Percentiles rank a stretch among this genome's conserved stretches.
Evolutionary conservation across 2,329 filamentous ascomycete genomes (phyloP).

Genomic region (Knufia petricola): DNA sequence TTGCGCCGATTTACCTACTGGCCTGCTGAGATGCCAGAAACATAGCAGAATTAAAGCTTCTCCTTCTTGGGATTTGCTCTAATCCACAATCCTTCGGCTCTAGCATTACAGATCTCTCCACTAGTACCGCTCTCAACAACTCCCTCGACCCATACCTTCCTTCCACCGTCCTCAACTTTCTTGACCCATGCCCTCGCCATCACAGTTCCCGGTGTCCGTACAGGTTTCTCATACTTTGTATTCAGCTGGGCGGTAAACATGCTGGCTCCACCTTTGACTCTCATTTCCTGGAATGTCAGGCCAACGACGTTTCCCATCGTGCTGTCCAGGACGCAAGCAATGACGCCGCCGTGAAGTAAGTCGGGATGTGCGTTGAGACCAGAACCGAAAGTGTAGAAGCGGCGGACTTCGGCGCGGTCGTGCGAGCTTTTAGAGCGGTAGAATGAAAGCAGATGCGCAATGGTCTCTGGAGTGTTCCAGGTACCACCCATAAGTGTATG

Average conservation of each 20-base stretch:
- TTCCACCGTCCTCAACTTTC: constrained; percentile 28
- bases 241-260: constrained; percentile 33
- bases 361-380: constrained; percentile 24
- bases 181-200: constrained; percentile 28
- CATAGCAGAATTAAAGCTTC: too few species aligned
- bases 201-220: constrained; percentile 29
- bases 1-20: too few species aligned
- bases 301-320: constrained; percentile 18
- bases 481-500: constrained; percentile 19
- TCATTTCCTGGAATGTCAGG: constrained; percentile 1
- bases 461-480: constrained; percentile 18
- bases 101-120: constrained; percentile 27
- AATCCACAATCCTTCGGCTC: constrained; percentile 36
- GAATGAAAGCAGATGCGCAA: constrained; percentile 14
- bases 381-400: constrained; percentile 24
- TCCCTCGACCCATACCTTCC: constrained; percentile 34
- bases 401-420: constrained; percentile 18
- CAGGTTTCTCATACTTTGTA: constrained; percentile 31
- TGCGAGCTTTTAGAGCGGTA: constrained; percentile 6
- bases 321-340: constrained; percentile 24
- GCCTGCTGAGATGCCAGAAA: too few species aligned
- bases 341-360: constrained; percentile 25
- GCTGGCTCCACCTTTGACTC: background rate
- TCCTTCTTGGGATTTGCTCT: constrained; percentile 12
- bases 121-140: constrained; percentile 30